These are phyloP conservation scores for Avena atlantica DNA, from an alignment of 176 grass and related monocot genomes.

Conservation along the genomic window DNA sequence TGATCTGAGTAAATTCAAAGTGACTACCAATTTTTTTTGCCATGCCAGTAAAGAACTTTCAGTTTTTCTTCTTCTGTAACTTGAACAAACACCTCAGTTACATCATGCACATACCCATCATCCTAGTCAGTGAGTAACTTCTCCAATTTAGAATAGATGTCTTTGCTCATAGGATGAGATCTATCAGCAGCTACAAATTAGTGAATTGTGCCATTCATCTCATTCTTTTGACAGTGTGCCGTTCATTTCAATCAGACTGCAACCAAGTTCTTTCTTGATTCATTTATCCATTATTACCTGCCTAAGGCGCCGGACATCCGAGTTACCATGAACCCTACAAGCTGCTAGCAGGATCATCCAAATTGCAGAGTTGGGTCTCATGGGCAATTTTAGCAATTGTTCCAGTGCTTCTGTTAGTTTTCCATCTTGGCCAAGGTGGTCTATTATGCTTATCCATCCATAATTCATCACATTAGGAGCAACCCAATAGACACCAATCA, in stretches of 20 bases:
- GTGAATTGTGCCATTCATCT: conserved; percentile 72
- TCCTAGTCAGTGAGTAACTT: conserved; percentile 45
- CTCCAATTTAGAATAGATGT: conserved; percentile 70
- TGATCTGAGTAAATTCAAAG: conserved; percentile 68
- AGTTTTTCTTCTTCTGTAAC: conserved; percentile 49
- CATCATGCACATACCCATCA: conserved; percentile 59
- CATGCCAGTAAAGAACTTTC: conserved; percentile 68
- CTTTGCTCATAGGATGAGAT: conserved; percentile 53
- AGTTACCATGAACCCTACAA: conserved; percentile 52
- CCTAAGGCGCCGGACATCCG: no score
- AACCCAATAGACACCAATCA: conserved; percentile 56
- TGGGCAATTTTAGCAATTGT: conserved; percentile 73
- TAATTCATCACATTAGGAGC: conserved; percentile 78
- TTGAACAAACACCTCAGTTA: conserved; percentile 64
- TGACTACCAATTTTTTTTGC: conserved; percentile 70
- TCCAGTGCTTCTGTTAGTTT: conserved; percentile 71
- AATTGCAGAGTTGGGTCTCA: conserved; percentile 66
- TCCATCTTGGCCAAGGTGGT: conserved; percentile 73
- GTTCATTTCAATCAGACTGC: conserved; percentile 79
- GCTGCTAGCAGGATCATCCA: conserved; percentile 74
- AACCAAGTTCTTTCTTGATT: conserved; percentile 75
- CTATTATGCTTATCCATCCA: conserved; percentile 59
- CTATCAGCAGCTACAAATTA: conserved; percentile 79
- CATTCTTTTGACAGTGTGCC: conserved; percentile 21
- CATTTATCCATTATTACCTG: no score